A percentile compares a stretch with the other conserved stretches of the same genome.
Evolutionary conservation across 352 stramenopile species (phyloP).

Genomic region (Phytophthora kernoviae): DNA sequence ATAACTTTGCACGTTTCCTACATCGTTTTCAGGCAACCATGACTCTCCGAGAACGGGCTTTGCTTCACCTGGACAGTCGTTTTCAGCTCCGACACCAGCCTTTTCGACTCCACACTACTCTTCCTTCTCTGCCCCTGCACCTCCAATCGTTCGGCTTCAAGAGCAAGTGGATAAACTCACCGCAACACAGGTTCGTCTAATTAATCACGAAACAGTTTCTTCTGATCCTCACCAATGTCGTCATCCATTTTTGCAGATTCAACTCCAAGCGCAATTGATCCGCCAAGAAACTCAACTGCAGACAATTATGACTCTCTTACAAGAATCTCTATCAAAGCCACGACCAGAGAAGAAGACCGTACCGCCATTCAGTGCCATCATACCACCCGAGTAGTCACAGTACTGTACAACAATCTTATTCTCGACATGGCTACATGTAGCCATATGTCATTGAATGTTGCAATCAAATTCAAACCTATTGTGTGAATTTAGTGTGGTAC

Average conservation of each 20-base stretch:
- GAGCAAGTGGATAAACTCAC: constrained; percentile 62
- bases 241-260: constrained; percentile 27
- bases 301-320: constrained; percentile 51
- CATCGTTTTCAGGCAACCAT: constrained; percentile 14
- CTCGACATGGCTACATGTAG: constrained; percentile 24
- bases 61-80: constrained; percentile 28
- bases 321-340: constrained; percentile 29
- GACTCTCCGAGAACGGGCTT: constrained; percentile 37
- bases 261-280: constrained; percentile 59
- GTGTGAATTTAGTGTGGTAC: too few relatives aligned
- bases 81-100: constrained; percentile 22
- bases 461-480: neutral
- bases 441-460: constrained; percentile 5
- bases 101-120: constrained; percentile 27
- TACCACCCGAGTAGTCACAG: constrained; percentile 24
- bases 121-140: constrained; percentile 20
- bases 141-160: constrained; percentile 40
- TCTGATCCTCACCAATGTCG: neutral
- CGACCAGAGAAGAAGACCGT: constrained; percentile 10
- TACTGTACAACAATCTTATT: neutral
- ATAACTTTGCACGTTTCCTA: neutral
- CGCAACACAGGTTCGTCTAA: constrained; percentile 48
- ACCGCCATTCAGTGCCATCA: constrained; percentile 62
- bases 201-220: neutral
- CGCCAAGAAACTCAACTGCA: constrained; percentile 65